These are phyloP conservation scores for Cercospora canescens DNA, from an alignment of 2,329 filamentous ascomycete species.

Conservation along the genomic window DNA sequence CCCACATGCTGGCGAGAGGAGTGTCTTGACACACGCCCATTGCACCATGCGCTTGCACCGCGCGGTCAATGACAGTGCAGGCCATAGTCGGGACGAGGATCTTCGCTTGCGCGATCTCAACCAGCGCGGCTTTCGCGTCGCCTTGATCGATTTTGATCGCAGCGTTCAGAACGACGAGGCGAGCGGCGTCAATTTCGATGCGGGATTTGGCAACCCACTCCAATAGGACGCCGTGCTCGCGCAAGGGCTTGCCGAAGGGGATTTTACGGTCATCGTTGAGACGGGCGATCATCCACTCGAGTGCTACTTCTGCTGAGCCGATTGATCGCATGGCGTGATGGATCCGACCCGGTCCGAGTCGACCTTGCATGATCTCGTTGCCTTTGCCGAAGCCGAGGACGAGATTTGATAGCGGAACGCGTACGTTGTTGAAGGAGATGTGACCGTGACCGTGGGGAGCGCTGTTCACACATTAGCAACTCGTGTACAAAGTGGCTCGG, in stretches of 20 bases:
- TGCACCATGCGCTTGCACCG: conserved; percentile 88
- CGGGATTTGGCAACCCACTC: conserved; percentile 92
- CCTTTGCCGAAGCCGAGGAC: conserved; percentile 90
- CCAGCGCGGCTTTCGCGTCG: conserved; percentile 83
- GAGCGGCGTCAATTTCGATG: conserved; percentile 89
- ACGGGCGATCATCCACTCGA: conserved; percentile 92
- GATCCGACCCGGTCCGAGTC: conserved; percentile 91
- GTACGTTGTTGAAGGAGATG: conserved; percentile 84
- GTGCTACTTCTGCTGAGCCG: conserved; percentile 81
- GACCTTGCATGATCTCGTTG: conserved; percentile 97
- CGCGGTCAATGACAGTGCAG: conserved; percentile 87
- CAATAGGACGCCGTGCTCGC: conserved; percentile 88
- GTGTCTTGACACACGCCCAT: conserved; percentile 94
- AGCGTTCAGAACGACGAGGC: conserved; percentile 87
- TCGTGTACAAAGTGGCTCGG: not conserved
- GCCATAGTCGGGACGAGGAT: conserved; percentile 84
- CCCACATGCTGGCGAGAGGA: conserved; percentile 67
- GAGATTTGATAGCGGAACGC: conserved; percentile 78
- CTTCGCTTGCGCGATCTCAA: conserved; percentile 94
- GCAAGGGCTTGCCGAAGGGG: conserved; percentile 83
- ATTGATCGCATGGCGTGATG: conserved; percentile 97
- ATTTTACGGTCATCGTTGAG: conserved; percentile 90
- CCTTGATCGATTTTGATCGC: conserved; percentile 90
- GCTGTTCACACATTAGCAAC: conserved; percentile 10
- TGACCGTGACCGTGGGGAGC: conserved; percentile 98